These are phyloP conservation scores for Brassica nigra DNA, from an alignment of 345 rosid genomes.

Conservation along the genomic window DNA sequence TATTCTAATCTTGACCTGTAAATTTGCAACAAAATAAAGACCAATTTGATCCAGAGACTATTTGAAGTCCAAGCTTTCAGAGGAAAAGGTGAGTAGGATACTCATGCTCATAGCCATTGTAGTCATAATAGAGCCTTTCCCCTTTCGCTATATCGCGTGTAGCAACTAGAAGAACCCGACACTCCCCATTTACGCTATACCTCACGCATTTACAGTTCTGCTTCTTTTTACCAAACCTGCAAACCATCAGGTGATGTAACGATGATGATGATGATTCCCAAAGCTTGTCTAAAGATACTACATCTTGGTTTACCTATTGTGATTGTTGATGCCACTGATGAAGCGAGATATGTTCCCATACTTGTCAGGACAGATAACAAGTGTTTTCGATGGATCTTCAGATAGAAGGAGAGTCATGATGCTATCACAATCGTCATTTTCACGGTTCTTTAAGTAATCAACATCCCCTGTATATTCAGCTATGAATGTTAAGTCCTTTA, in stretches of 20 bases:
- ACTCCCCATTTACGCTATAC: slow-evolving; percentile 77
- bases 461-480: slow-evolving; percentile 92
- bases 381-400: slow-evolving; percentile 61
- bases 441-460: slow-evolving; percentile 75
- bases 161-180: slow-evolving; percentile 87
- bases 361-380: slow-evolving; percentile 87
- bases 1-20: slow-evolving; percentile 25
- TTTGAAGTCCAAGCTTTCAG: slow-evolving; percentile 37
- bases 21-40: slow-evolving; percentile 21
- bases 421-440: slow-evolving; percentile 85
- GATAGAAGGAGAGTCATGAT: slow-evolving; percentile 90
- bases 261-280: neutral
- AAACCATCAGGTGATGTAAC: slow-evolving; percentile 8
- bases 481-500: slow-evolving; percentile 83
- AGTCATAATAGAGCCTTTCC: slow-evolving; percentile 93
- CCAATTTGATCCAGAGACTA: slow-evolving; percentile 13
- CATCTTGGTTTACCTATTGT: slow-evolving; percentile 54
- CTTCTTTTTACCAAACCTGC: slow-evolving; percentile 92
- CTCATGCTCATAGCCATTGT: slow-evolving; percentile 90
- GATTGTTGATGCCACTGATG: slow-evolving; percentile 87
- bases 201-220: slow-evolving; percentile 96
- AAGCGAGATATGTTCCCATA: slow-evolving; percentile 89
- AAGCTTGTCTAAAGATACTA: neutral
- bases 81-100: slow-evolving; percentile 93
- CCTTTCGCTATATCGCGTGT: slow-evolving; percentile 81